Evolutionary conservation across 179 eudicot genomes (phyloP), one percentile per base, ranked within the genome.

Genomic region (Beta macrorhiza): DNA sequence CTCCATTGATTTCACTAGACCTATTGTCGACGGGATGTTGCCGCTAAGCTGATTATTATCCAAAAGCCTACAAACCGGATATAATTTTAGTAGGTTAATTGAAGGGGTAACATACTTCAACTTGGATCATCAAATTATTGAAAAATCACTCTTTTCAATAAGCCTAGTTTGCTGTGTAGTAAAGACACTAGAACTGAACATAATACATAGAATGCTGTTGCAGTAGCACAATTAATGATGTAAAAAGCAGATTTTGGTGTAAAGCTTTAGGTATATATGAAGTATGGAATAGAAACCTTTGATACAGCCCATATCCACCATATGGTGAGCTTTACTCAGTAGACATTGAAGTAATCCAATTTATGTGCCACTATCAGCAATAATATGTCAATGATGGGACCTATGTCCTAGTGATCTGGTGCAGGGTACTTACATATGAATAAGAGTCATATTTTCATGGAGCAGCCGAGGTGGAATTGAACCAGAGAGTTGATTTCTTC

Each of bases 401-500:
- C 8, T 17, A 62, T 51, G 11, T 12, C 19, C 69, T 15, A 57
- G n/a, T n/a, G 37, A 37, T 1, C 42, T 37, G 42, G 4, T 74
- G 52, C 42, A 37, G 74, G 81, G 76, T 77, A 90, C 94, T 88
- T 90, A 94, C 98, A 92, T 78, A 84, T 94, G 98, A 77, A 87
- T 83, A 59, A 94, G 83, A 42, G 67, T 84, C 85, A 85, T 76
- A 61, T 85, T 85, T 73, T 77, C 97, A 87, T 89, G 62, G 82
- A 78, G 53, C 88, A 87, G 81, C 77, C 86, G 81, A 84, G 85
- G n/a, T n/a, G 97, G 96, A 81, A 94, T 87, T 74, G 81, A 67
- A 78, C 97, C 98, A 73, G 92, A 85, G 69, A 94, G 87, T 83
- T 80, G 87, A 83, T 96, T 96, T 32, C 72, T 85, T 72, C 98